A percentile compares a stretch with the other conserved stretches of the same genome.
Conservation (phyloP, 176 grass and related monocot species). For the Poa pratensis region DNA sequence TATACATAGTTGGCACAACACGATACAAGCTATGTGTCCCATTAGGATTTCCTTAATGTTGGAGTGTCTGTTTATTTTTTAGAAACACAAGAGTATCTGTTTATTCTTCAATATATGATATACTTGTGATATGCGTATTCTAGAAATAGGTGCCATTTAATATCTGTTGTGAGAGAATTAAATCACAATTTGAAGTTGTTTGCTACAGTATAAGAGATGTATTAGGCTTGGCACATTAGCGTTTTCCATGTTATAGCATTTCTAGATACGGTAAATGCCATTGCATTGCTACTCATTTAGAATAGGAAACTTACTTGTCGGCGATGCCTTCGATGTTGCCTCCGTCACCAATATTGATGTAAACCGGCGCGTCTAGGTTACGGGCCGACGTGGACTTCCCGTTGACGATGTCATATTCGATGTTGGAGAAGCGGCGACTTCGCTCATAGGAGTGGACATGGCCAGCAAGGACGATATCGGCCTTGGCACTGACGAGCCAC, state of each 20-base stretch:
- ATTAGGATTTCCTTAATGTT: not conserved
- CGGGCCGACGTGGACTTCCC: constrained; percentile 36
- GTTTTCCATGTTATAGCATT: not conserved
- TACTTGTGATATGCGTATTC: not conserved
- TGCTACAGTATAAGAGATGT: not conserved
- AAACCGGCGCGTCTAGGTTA: constrained; percentile 53
- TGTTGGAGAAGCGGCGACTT: constrained; percentile 68
- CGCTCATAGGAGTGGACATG: constrained; percentile 72
- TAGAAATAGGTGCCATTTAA: not conserved
- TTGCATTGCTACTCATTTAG: not conserved
- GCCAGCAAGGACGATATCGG: constrained; percentile 55
- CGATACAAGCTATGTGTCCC: too few species aligned
- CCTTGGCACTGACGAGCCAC: constrained; percentile 60
- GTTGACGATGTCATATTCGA: constrained; percentile 64
- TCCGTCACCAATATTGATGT: constrained; percentile 75
- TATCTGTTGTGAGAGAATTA: not conserved
- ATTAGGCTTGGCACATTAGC: not conserved
- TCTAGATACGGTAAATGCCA: not conserved
- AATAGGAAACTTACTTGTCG: constrained; percentile 21
- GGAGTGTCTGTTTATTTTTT: too few species aligned
- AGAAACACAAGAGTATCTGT: too few species aligned
- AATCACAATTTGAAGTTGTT: not conserved
- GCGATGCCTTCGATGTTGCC: constrained; percentile 76
- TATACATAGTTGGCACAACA: too few species aligned
- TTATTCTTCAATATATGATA: not conserved